Base-by-base conservation (phyloP, 1,284 basidiomycete species). In the Cronartium ribicola region DNA sequence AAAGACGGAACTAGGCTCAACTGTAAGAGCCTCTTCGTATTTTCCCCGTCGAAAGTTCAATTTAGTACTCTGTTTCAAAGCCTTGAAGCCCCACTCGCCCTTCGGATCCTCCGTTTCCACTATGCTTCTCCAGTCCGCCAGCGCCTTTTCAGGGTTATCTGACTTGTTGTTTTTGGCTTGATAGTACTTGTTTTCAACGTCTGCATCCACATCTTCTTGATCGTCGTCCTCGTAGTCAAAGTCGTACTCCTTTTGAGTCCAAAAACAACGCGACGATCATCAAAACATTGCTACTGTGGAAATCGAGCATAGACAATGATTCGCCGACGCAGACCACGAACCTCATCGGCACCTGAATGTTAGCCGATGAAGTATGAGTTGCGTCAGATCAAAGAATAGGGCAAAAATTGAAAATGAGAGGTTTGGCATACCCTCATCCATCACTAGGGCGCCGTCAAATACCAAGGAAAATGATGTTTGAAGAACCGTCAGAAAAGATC, bases 21-120 rank as follows among this genome's bases (percentile, higher is more conserved):
- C 90, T 79, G 87, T 84, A 64, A 98, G 84, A 0, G 96, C 95
- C 66, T 94, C 90, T 36, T 87, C 85, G 51, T 93, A 93, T 77
- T 89, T 85, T 76, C 87, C 87, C 46, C 94, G 85, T 11, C 84
- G 86, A 81, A 91, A 98, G 75, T 95, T 87, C 72, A 98, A 85
- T 82, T 99, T 99, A 29, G 94, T 98, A 61, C 91, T 92, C 79
- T 99, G 96, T 80, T 99, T 99, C 72, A 98, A 85, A 5, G 94
- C 91, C 81, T 99, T 99, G 87, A 99, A 99, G 0, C 95, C 96
- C 93, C 93, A 98, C 79, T 98, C 94, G 29, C 93, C 92, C 81
- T 92, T 92, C 79, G 93, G 90, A 40, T 88, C 84, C 80, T 98
- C 93, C 75, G 90, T 88, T 62, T 94, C 88, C 0, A 96, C 90